Base-by-base conservation (phyloP, 495 filamentous ascomycete genomes). In the Opeltia flavorubescens region DNA sequence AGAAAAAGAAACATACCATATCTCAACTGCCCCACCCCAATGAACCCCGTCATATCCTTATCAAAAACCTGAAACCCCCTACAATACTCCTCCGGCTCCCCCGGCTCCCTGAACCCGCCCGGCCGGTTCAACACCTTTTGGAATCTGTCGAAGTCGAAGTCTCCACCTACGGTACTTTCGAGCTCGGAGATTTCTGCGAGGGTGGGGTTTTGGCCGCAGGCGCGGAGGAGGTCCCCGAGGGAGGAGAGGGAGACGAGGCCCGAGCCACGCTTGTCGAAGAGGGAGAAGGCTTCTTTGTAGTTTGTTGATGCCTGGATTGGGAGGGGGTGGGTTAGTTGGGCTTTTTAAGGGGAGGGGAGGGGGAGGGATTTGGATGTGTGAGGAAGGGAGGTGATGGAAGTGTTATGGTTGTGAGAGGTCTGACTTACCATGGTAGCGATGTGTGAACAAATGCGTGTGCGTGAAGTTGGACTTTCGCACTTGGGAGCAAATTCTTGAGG, bases 271-370 rank as follows among this genome's bases (percentile, higher is more conserved):
- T 94, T 95, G 71, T 98, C 91, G 74, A 95, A 98, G 59, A 98
- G 86, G 43, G 87, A 86, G 73, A 98, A 98, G 51, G 91, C 91
- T 81, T 98, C 91, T 74, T 95, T 95, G 85, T 96, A 98, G 79
- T 98, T 96, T 63, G 91, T 96, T 46, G 85, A 89, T 69, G 89
- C 86, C 89, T 94, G 21, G n/a, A n/a, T n/a, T n/a, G n/a, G n/a
- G n/a, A n/a, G n/a, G n/a, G n/a, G n/a, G n/a, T n/a, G n/a, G n/a
- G n/a, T n/a, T n/a, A n/a, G n/a, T n/a, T n/a, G n/a, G n/a, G n/a
- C n/a, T n/a, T n/a, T n/a, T n/a, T n/a, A n/a, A n/a, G n/a, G n/a
- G n/a, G n/a, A n/a, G n/a, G n/a, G n/a, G n/a, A n/a, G n/a, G n/a
- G n/a, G n/a, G n/a, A n/a, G n/a, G n/a, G n/a, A n/a, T n/a, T n/a